A percentile compares a stretch with the other conserved stretches of the same genome.
Conservation (phyloP, 1,284 basidiomycete species). For the Boletus semigastroideus region DNA sequence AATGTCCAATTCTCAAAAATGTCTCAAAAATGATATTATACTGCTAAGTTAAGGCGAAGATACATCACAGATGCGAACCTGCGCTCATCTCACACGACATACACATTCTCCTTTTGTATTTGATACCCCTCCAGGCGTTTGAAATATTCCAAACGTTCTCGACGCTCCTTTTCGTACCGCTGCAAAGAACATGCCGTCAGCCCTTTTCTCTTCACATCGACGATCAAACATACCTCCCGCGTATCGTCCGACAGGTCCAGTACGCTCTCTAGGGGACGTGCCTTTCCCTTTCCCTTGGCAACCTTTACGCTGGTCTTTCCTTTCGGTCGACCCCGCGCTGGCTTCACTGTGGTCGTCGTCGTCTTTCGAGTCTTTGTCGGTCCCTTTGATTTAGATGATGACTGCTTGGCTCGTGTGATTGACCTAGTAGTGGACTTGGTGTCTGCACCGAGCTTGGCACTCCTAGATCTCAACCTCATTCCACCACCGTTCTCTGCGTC, state of each 20-base stretch:
- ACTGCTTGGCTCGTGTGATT: constrained; percentile 2
- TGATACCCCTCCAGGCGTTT: constrained; percentile 51
- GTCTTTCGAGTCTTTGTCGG: constrained; percentile 9
- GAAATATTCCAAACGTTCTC: constrained; percentile 57
- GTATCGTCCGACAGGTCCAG: constrained; percentile 34
- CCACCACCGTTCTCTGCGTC: constrained; percentile 8
- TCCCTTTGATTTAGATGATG: constrained; percentile 9
- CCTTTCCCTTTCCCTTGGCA: constrained; percentile 31
- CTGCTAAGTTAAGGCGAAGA: constrained; percentile 7
- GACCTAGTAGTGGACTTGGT: constrained; percentile 6
- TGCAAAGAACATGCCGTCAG: constrained; percentile 21
- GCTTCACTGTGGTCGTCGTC: constrained; percentile 7
- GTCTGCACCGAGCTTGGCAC: constrained; percentile 7
- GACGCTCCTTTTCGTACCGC: constrained; percentile 46
- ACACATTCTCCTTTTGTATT: constrained; percentile 58
- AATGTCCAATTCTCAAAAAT: too few species aligned
- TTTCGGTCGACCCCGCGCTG: constrained; percentile 22
- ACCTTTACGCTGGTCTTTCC: constrained; percentile 12
- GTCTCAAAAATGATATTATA: too few species aligned
- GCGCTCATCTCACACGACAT: constrained; percentile 45
- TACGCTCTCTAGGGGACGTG: constrained; percentile 24
- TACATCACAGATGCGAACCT: constrained; percentile 17
- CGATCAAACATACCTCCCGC: constrained; percentile 25
- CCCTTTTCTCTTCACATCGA: not conserved
- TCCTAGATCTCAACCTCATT: constrained; percentile 23